These are phyloP conservation scores for Saccharomycopsis fibuligera DNA, from an alignment of 805 yeast species.

Conservation along the genomic window DNA sequence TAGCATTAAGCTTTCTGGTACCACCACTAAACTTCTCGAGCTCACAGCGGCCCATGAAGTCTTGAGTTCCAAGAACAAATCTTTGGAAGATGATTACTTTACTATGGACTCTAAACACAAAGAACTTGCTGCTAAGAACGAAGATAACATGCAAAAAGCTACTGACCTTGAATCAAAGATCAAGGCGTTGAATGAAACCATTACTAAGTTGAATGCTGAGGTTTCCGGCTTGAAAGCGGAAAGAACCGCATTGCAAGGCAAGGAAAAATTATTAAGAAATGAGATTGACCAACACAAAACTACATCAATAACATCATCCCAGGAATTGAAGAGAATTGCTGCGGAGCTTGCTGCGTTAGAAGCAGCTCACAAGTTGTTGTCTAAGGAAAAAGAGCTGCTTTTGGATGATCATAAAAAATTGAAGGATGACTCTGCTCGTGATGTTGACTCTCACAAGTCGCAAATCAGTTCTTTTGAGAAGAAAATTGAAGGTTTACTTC, in stretches of 20 bases:
- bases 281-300: too few species aligned
- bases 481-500: background rate
- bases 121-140: background rate
- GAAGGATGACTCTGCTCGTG: background rate
- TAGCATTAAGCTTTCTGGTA: constrained; percentile 8
- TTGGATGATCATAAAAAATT: background rate
- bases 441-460: background rate
- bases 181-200: background rate
- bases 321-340: background rate
- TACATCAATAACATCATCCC: background rate
- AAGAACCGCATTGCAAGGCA: background rate
- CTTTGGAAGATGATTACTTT: background rate
- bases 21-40: constrained; percentile 12
- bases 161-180: background rate
- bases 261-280: background rate
- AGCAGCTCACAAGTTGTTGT: constrained; percentile 11
- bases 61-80: constrained; percentile 2
- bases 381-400: background rate
- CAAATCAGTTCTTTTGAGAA: background rate
- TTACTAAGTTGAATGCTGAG: constrained; percentile 20
- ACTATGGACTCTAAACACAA: constrained; percentile 4
- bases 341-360: constrained; percentile 6
- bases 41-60: constrained; percentile 12
- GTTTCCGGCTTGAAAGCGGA: background rate
- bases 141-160: background rate